These are phyloP conservation scores for Talaromyces pinophilus DNA, from an alignment of 2,329 filamentous ascomycete genomes.

Conservation along the genomic window DNA sequence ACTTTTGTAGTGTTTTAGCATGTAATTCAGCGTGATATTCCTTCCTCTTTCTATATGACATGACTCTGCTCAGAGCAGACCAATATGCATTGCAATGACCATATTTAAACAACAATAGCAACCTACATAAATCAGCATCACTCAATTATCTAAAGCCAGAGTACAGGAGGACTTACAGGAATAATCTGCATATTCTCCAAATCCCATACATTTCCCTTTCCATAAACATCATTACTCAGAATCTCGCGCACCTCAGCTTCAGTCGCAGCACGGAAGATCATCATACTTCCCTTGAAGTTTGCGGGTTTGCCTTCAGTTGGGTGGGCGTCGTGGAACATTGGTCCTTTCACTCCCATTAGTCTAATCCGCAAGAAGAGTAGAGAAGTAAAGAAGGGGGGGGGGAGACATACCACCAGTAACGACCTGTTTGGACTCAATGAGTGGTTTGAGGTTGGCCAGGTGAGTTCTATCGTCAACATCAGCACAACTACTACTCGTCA, in stretches of 20 bases:
- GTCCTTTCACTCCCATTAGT: constrained; percentile 48
- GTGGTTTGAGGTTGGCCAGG: constrained; percentile 57
- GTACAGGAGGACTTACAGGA: constrained; percentile 35
- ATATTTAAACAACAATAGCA: background rate
- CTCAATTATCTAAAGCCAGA: background rate
- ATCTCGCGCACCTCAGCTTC: constrained; percentile 68
- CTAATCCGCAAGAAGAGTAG: background rate
- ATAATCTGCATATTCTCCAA: constrained; percentile 59
- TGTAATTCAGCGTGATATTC: background rate
- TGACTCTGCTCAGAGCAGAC: background rate
- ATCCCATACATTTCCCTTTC: constrained; percentile 75
- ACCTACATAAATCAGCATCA: background rate
- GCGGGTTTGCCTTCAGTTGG: constrained; percentile 63
- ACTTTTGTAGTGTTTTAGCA: constrained; percentile 12
- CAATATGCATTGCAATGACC: background rate
- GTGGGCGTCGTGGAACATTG: constrained; percentile 62
- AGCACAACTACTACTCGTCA: background rate
- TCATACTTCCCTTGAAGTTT: constrained; percentile 71
- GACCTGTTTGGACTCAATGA: constrained; percentile 57
- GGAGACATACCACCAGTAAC: constrained; percentile 64
- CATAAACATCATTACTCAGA: constrained; percentile 73
- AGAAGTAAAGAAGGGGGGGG: background rate
- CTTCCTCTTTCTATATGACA: background rate
- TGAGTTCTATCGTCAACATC: constrained; percentile 47
- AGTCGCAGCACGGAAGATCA: constrained; percentile 66